Base-by-base conservation (phyloP, 2,329 filamentous ascomycete genomes). In the Ophiocordyceps camponoti-rufipedis region DNA sequence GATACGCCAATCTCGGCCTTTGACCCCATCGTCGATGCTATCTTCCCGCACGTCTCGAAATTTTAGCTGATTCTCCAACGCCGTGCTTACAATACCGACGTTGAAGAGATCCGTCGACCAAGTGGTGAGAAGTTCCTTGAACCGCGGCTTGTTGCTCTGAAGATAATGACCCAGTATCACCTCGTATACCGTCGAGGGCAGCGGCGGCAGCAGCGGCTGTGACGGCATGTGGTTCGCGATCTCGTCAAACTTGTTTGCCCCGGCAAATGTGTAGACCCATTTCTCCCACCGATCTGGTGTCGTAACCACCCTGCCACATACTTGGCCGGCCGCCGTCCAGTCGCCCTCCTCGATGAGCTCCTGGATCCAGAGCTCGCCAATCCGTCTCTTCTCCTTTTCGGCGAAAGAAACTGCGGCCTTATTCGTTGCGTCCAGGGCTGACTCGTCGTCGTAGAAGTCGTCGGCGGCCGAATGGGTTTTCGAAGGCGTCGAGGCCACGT, bases 331-430 rank as follows among this genome's bases (percentile, higher is more conserved):
- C 47, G 74, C 68, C 9, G 59, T 58, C 91, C 91, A 98, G 49
- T 89, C 71, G 9, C 76, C 72, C 0, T 75, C 70, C 33, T 80
- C 75, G 32, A 94, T 75, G 32, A 96, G 72, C 54, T 94, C 85
- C 49, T 88, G 80, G 32, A 98, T 72, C 91, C 91, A 98, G 5
- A 93, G 70, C 56, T 96, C 91, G 19, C 91, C 91, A 47, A 98
- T 85, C 2, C 85, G 75, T 32, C 83, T 75, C 62, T 95, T 98
- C 58, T 98, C 89, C 52, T 82, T 85, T 49, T 91, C 84, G 0
- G 81, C 76, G 0, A 78, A 74, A 0, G 81, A 81, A 51, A 80
- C 74, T 39, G 74, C 68, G 33, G 66, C 61, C 45, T 65, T 70
- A 40, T 69, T 69, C n/a, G 71, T 71, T 1, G 77, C 76, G 41